phyloP scores from a whole-genome alignment of 176 grass and related monocot species.

The Cymbopogon citratus region DNA sequence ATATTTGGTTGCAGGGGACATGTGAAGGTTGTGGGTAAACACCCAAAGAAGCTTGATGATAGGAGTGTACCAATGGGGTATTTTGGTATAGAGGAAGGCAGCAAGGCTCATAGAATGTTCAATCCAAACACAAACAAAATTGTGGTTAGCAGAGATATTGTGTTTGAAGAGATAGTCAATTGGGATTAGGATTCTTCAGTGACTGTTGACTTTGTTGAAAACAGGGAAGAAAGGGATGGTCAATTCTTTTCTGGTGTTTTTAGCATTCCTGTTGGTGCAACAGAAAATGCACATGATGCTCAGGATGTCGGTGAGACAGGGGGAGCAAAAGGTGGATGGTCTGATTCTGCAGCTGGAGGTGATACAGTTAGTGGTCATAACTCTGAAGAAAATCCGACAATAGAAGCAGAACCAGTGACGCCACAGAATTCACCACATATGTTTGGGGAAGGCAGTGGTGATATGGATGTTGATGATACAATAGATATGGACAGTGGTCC shows the following conservation, averaged over 20 bases:
- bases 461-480: background rate
- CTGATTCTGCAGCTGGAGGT: too few species aligned
- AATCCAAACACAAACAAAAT: background rate
- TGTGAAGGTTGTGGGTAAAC: too few species aligned
- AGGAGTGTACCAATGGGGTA: background rate
- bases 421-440: too few species aligned
- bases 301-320: too few species aligned
- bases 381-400: background rate
- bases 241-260: background rate
- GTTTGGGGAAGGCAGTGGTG: fast-evolving
- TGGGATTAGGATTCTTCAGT: background rate
- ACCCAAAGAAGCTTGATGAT: background rate
- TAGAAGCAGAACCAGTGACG: fast-evolving
- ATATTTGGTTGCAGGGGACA: background rate
- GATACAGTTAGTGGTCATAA: too few species aligned
- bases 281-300: too few species aligned
- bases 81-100: background rate
- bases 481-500: background rate
- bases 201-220: fast-evolving
- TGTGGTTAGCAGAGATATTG: background rate
- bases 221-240: too few species aligned
- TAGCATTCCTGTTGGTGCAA: background rate
- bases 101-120: background rate
- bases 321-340: too few species aligned
- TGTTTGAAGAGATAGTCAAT: background rate